A percentile compares a stretch with the other conserved stretches of the same genome.
These are phyloP conservation scores for Pterocarpus macrocarpus DNA, from an alignment of 306 rosid genomes.

Conservation along the genomic window DNA sequence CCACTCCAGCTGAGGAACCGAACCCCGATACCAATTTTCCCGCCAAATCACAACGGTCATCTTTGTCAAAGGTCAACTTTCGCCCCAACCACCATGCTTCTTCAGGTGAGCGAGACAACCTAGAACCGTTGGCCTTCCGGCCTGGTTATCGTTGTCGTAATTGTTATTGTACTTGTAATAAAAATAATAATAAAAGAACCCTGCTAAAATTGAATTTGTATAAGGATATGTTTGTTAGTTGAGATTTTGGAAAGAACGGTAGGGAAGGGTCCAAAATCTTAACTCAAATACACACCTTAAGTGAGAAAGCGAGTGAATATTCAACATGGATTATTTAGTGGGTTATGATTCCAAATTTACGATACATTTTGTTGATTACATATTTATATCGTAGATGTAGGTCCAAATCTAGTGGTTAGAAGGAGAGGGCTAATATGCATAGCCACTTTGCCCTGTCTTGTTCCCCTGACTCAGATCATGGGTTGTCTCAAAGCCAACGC, in stretches of 20 bases:
- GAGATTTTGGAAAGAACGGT: too few species aligned
- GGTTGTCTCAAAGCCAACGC: slow-evolving; percentile 58
- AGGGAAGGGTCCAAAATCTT: too few species aligned
- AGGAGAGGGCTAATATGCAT: slow-evolving; percentile 64
- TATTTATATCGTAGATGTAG: background rate
- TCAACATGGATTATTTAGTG: too few species aligned
- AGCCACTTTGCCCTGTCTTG: slow-evolving; percentile 72
- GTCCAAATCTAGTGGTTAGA: slow-evolving; percentile 47
- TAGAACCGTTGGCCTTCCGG: too few species aligned
- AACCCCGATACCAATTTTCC: slow-evolving; percentile 50
- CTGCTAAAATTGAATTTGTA: too few species aligned
- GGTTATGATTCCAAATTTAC: background rate
- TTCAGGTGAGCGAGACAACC: background rate
- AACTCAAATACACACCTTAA: background rate
- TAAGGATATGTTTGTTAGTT: too few species aligned
- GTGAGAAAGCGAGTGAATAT: background rate
- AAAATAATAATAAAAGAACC: too few species aligned
- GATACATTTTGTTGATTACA: background rate
- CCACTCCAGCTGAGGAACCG: slow-evolving; percentile 1
- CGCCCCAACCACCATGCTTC: slow-evolving; percentile 45
- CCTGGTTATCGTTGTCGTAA: too few species aligned
- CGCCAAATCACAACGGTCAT: slow-evolving; percentile 55
- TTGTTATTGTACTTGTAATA: too few species aligned
- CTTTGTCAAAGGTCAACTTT: slow-evolving; percentile 50
- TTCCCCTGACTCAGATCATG: slow-evolving; percentile 53